Percentiles rank a stretch among this genome's conserved stretches.
phyloP scores from a whole-genome alignment of 805 yeast species.

The Osmozyma mogii region DNA sequence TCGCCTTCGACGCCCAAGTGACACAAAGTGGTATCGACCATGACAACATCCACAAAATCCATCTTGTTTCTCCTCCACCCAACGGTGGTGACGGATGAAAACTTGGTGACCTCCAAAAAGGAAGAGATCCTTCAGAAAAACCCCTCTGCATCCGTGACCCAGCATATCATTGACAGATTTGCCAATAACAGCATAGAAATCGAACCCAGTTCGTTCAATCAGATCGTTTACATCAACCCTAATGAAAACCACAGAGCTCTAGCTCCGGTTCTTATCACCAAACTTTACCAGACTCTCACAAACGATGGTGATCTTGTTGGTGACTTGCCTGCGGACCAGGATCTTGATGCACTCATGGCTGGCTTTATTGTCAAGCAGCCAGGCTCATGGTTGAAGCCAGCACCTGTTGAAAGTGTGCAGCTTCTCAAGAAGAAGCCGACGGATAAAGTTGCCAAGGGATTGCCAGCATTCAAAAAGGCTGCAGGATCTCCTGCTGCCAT shows the following conservation, averaged over 20 bases:
- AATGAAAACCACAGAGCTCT: constrained; percentile 36
- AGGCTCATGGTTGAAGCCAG: constrained; percentile 49
- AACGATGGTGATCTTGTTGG: constrained; percentile 45
- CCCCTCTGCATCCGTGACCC: constrained; percentile 29
- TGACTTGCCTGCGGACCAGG: constrained; percentile 41
- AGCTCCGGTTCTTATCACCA: constrained; percentile 35
- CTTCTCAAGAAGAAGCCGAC: constrained; percentile 24
- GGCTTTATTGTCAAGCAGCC: constrained; percentile 49
- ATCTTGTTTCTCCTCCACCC: constrained; percentile 54
- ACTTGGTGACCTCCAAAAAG: constrained; percentile 35
- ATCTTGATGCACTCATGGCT: constrained; percentile 55
- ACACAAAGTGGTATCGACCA: too few species aligned
- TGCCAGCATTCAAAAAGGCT: constrained; percentile 15
- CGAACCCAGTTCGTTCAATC: constrained; percentile 28
- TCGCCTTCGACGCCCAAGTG: too few species aligned
- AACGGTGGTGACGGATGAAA: constrained; percentile 53
- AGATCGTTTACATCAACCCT: constrained; percentile 51
- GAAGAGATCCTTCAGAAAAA: constrained; percentile 15
- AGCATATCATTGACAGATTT: constrained; percentile 51
- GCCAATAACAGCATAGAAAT: constrained; percentile 40
- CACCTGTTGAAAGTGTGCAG: constrained; percentile 18
- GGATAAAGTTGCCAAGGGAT: constrained; percentile 8
- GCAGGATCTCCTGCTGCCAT: constrained; percentile 19
- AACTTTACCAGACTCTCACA: constrained; percentile 32
- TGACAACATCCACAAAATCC: too few species aligned